Base-by-base conservation (phyloP, 306 rosid species). In the Senna tora region DNA sequence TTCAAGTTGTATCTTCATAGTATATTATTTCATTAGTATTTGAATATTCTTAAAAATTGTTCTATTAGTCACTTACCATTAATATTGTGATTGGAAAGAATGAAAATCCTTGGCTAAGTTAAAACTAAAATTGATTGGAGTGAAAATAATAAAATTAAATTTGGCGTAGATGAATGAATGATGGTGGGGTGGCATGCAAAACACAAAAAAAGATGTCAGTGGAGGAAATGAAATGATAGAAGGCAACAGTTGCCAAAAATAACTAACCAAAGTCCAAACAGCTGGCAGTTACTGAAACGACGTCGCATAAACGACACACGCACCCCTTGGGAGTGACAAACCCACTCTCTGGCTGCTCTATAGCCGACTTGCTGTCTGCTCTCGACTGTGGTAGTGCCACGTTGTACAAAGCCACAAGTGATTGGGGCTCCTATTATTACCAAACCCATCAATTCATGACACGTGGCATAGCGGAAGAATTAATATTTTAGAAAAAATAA, bases 321-420 rank as follows among this genome's bases (percentile, higher is more conserved):
- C 39, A 5, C 8, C 39, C 39, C 30, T 25, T 25, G 2, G 46
- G 46, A 41, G 46, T 36, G 39, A 36, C 41, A 9, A 28, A 16
- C 9, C 9, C 39, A 50, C 3, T 16, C 15, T 19, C 4, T 13
- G 45, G n/a, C 66, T 17, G 47, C 47, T 17, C 3, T 14, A n/a
- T n/a, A 9, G 92, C 92, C 80, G 87, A 80, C 82, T 74, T 66
- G 5, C 22, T 69, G 1, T 75, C 43, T 21, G 19, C n/a, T n/a
- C n/a, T n/a, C n/a, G n/a, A n/a, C n/a, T 69, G 25, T 7, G 8
- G n/a, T 30, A 13, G 6, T n/a, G 36, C 32, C 12, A 55, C 19
- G 13, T 53, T 33, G 30, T 62, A 64, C 79, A 81, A 54, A 85
- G 76, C 82, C 72, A 85, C 84, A 45, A 55, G 46, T 55, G 75